phyloP scores from a whole-genome alignment of 352 stramenopile species.

The Phytophthora macrochlamydospora region DNA sequence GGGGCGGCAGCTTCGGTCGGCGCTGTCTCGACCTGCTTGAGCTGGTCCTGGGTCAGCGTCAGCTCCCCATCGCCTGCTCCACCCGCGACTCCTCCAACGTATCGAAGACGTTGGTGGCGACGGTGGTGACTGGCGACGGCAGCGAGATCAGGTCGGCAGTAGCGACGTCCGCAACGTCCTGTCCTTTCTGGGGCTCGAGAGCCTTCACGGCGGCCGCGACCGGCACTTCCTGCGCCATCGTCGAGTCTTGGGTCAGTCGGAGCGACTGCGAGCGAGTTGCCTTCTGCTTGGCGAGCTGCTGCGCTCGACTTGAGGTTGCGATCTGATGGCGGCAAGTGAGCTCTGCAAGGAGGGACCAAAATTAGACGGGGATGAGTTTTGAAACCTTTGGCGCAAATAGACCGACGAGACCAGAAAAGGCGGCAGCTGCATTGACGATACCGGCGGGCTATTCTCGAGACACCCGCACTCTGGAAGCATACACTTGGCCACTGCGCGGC shows the following conservation, averaged over 20 bases:
- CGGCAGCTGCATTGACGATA: too few species aligned
- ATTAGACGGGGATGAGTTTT: neutral
- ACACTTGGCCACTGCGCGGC: neutral
- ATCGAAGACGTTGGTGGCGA: slow-evolving; percentile 23
- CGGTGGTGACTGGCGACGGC: slow-evolving; percentile 42
- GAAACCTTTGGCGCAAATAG: neutral
- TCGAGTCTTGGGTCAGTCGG: neutral
- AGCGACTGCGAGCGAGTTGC: too few species aligned
- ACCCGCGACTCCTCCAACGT: slow-evolving; percentile 6
- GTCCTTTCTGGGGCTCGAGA: slow-evolving; percentile 28
- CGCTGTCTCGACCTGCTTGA: neutral
- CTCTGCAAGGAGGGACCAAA: neutral
- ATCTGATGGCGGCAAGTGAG: neutral
- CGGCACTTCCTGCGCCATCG: slow-evolving; percentile 22
- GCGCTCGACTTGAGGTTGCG: neutral
- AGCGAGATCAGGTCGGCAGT: slow-evolving; percentile 42
- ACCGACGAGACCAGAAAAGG: neutral
- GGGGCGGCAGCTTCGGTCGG: neutral
- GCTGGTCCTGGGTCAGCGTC: slow-evolving; percentile 9
- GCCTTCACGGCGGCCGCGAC: slow-evolving; percentile 13
- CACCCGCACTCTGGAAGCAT: neutral
- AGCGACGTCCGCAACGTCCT: slow-evolving; percentile 14
- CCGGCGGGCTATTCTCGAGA: too few species aligned
- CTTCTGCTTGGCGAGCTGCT: neutral
- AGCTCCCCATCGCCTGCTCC: slow-evolving; percentile 23